Conservation (phyloP, 208 protist species). For the Phytomonas sp. region DNA sequence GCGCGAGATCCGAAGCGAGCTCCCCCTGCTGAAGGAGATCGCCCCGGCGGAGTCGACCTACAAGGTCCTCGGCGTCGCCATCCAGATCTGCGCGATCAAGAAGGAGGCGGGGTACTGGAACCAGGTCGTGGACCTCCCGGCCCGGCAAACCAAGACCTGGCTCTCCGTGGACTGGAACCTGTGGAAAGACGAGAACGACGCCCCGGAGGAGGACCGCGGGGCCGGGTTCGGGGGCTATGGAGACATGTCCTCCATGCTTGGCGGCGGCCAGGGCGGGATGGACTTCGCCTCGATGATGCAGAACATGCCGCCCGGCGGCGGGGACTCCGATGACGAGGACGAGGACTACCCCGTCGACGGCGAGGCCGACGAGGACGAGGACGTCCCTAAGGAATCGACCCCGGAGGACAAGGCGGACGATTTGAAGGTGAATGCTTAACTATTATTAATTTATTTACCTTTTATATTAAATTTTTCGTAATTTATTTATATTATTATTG, state of each 20-base stretch:
- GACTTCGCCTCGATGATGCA: conserved; percentile 51
- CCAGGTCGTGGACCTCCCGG: conserved; percentile 61
- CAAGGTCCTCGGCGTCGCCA: conserved; percentile 77
- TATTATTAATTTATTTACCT: background rate
- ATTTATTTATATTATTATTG: conserved; percentile 7
- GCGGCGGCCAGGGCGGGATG: conserved; percentile 40
- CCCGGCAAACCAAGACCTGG: conserved; percentile 70
- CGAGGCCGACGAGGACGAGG: conserved; percentile 16
- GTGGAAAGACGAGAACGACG: conserved; percentile 89
- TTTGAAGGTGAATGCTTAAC: conserved; percentile 20
- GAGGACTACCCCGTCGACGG: conserved; percentile 21
- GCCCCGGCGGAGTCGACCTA: conserved; percentile 67
- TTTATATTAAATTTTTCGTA: conserved; percentile 1
- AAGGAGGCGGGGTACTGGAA: conserved; percentile 86
- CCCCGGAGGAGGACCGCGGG: conserved; percentile 39
- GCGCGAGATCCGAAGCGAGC: conserved; percentile 51
- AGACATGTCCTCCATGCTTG: conserved; percentile 63
- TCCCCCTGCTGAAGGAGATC: conserved; percentile 77
- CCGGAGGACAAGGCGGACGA: conserved; percentile 51
- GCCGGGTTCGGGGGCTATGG: conserved; percentile 78
- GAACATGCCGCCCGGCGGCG: conserved; percentile 36
- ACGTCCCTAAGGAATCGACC: background rate
- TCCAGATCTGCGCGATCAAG: conserved; percentile 86
- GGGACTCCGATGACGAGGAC: conserved; percentile 47
- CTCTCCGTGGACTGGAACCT: conserved; percentile 87